A percentile compares a stretch with the other conserved stretches of the same genome.
Conservation (phyloP, 2,329 filamentous ascomycete species). For the Claviceps pazoutovae region DNA sequence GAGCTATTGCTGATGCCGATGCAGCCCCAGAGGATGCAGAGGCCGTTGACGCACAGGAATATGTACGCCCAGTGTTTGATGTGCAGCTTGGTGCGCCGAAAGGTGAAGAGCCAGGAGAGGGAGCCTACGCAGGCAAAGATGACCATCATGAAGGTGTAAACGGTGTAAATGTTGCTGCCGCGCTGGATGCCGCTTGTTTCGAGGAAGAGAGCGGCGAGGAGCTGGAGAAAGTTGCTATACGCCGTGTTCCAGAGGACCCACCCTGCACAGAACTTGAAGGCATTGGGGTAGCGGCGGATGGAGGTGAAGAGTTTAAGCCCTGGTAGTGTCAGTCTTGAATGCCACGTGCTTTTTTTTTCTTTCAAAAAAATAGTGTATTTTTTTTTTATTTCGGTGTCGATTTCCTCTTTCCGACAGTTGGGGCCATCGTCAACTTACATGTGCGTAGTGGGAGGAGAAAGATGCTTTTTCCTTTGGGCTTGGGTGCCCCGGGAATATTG, state of each 20-base stretch:
- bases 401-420: background rate
- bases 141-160: slow-evolving; percentile 10
- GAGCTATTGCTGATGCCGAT: slow-evolving; percentile 7
- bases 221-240: slow-evolving; percentile 9
- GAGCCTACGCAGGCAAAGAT: slow-evolving; percentile 9
- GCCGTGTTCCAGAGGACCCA: slow-evolving; percentile 11
- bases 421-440: slow-evolving; percentile 3
- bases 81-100: slow-evolving; percentile 3
- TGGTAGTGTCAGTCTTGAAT: background rate
- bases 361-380: too few species aligned
- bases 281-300: slow-evolving; percentile 10
- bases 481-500: slow-evolving; percentile 6
- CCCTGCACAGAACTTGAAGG: slow-evolving; percentile 11
- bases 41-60: slow-evolving; percentile 8
- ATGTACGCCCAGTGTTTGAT: slow-evolving; percentile 10
- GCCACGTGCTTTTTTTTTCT: too few species aligned
- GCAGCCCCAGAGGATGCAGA: slow-evolving; percentile 11
- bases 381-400: too few species aligned
- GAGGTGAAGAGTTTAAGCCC: slow-evolving; percentile 9
- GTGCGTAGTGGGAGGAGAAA: slow-evolving; percentile 9
- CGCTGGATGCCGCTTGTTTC: slow-evolving; percentile 9
- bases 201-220: slow-evolving; percentile 9
- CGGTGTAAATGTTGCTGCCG: slow-evolving; percentile 9
- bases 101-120: slow-evolving; percentile 8
- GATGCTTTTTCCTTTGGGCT: slow-evolving; percentile 6